Base-by-base conservation (phyloP, 257 asterid genomes). In the Galeopsis tetrahit region DNA sequence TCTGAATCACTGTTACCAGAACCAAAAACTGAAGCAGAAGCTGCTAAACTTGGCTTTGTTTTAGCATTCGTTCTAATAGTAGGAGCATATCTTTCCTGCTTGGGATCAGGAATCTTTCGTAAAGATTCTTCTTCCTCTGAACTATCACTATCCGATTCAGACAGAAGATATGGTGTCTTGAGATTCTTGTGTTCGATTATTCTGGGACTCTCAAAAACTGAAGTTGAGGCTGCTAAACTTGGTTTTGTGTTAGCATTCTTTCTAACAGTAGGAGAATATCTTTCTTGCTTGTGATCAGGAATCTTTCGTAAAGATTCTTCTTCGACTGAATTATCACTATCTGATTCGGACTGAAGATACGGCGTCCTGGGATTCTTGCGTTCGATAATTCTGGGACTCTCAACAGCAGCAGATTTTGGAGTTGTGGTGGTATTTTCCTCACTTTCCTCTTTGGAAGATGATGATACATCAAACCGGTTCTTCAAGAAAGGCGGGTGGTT, bases 1-100 rank as follows among this genome's bases (percentile, higher is more conserved):
- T 89, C 97, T 3, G 73, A 82, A 77, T 87, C 90, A 68, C 89
- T 85, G 70, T 78, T 61, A 55, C 76, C 85, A 28, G 91, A 85
- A 51, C 72, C 81, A 53, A 80, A 85, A 63, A 73, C 14, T 13
- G 82, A 56, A 56, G 43, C 76, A 76, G 86, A 68, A 62, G 83
- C 77, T 72, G 82, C 78, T 17, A 75, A 69, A 59, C 68, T 76
- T 34, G 87, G 74, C 71, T 79, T 85, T 51, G 72, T 60, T 69
- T 76, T 70, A 38, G 70, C 63, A 17, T 77, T 63, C 60, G 69
- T 77, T 56, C 67, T 72, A 10, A 46, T 46, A 17, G 64, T 68
- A 71, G 39, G 71, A 15, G 69, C 51, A 79, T 61, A 21, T 13
- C 46, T 53, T 64, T 73, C 71, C 48, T 38, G 75, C 48, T 80